phyloP scores from a whole-genome alignment of 805 yeast species.

The Pichia californica region DNA sequence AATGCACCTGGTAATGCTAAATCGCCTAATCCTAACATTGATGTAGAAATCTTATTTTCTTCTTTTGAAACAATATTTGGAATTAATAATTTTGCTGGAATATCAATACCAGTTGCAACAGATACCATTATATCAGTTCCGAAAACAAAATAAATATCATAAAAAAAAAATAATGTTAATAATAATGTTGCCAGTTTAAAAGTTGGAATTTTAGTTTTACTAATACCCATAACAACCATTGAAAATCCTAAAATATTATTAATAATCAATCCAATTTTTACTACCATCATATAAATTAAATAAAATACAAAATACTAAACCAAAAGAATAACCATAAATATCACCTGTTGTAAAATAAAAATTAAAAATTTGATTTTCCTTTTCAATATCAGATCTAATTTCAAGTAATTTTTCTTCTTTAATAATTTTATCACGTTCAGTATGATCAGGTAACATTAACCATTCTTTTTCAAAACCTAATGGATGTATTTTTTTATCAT shows the following conservation, averaged over 20 bases:
- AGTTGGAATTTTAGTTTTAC: slow-evolving; percentile 33
- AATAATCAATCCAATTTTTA: slow-evolving; percentile 43
- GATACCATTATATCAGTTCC: slow-evolving; percentile 54
- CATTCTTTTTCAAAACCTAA: slow-evolving; percentile 32
- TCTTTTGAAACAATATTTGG: slow-evolving; percentile 31
- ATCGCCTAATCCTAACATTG: slow-evolving; percentile 61
- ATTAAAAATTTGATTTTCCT: slow-evolving; percentile 30
- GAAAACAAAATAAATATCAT: slow-evolving; percentile 65
- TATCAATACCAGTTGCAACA: slow-evolving; percentile 49
- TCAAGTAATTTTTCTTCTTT: slow-evolving; percentile 22
- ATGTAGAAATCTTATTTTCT: slow-evolving; percentile 17
- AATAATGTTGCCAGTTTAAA: slow-evolving; percentile 42
- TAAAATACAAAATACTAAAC: slow-evolving; percentile 13
- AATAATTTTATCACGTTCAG: slow-evolving; percentile 27
- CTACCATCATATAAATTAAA: slow-evolving; percentile 22
- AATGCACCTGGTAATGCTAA: slow-evolving; percentile 55
- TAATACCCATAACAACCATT: slow-evolving; percentile 39
- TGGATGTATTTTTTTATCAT: slow-evolving; percentile 32
- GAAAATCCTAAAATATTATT: slow-evolving; percentile 37
- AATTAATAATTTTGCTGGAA: slow-evolving; percentile 46
- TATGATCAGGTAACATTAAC: slow-evolving; percentile 23
- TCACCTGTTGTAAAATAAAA: slow-evolving; percentile 30
- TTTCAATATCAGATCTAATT: slow-evolving; percentile 18
- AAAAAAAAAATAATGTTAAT: slow-evolving; percentile 45
- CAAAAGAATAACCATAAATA: slow-evolving; percentile 19